Evolutionary conservation across 169 alveolate genomes (phyloP), one percentile per base, ranked within the genome.

Genomic region (Plasmodium billcollinsi): DNA sequence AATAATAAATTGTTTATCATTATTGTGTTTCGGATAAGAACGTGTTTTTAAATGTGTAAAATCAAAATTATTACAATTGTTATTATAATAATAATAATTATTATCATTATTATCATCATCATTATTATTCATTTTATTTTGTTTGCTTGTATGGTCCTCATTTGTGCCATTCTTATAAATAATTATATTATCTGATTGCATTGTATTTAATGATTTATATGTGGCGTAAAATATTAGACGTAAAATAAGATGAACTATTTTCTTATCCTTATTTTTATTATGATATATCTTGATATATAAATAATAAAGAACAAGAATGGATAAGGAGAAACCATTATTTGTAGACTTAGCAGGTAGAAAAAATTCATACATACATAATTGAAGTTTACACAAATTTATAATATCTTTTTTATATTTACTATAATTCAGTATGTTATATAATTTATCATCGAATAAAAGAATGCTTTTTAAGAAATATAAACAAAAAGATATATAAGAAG

Each of bases 381-480:
- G 58, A n/a, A 45, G 50, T 49, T 65, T 76, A 47, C 89, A 76
- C 5, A 76, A 29, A 54, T 56, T 76, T 76, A 76, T 50, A 76
- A 76, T 65, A 24, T 21, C 12, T n/a, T 45, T 76, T 50, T 65
- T 76, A 63, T 65, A 21, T 65, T 52, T 76, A 14, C 49, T 8
- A 11, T 26, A 15, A 15, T 63, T 76, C 33, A 20, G 26, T n/a
- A 14, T 9, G 52, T 65, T 9, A 65, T 24, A 29, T n/a, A 18
- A 6, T 4, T 49, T 29, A n/a, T 76, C 49, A 15, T 76, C 72
- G 50, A 29, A 50, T 54, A 76, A 39, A 45, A 66, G 5, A 49
- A 76, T n/a, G 4, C 45, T 76, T 49, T 76, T 76, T 50, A 76
- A 70, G 54, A 65, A 76, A 50, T 76, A 70, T 49, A 76, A 43